A percentile compares a stretch with the other conserved stretches of the same genome.
Evolutionary conservation across 1,139 yeast genomes (phyloP).

Genomic region (Martiniozyma asiatica): DNA sequence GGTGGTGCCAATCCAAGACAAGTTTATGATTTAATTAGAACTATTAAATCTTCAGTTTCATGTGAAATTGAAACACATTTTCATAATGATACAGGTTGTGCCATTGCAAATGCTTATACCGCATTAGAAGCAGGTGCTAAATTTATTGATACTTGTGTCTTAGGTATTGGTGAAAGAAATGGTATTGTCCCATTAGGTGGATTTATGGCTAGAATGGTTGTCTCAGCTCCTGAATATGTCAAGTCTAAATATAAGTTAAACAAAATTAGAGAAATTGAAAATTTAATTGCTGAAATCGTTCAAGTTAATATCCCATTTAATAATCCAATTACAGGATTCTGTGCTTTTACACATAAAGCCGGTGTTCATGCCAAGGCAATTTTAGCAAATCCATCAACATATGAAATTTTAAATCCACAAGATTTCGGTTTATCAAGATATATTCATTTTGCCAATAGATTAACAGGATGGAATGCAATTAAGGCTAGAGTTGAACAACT

Average conservation of each 20-base stretch:
- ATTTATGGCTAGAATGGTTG: slow-evolving; percentile 52
- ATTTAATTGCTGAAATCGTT: slow-evolving; percentile 46
- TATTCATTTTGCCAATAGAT: slow-evolving; percentile 46
- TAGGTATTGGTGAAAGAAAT: slow-evolving; percentile 51
- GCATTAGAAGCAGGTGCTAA: slow-evolving; percentile 54
- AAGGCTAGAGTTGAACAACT: slow-evolving; percentile 55
- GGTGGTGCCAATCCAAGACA: slow-evolving; percentile 55
- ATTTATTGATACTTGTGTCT: slow-evolving; percentile 43
- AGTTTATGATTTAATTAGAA: slow-evolving; percentile 45
- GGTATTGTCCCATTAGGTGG: slow-evolving; percentile 52
- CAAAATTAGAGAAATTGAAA: slow-evolving; percentile 44
- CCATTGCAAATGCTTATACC: slow-evolving; percentile 49
- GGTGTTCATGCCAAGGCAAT: slow-evolving; percentile 54
- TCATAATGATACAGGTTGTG: slow-evolving; percentile 54
- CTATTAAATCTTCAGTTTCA: slow-evolving; percentile 42
- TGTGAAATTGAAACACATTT: slow-evolving; percentile 52
- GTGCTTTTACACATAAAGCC: slow-evolving; percentile 53
- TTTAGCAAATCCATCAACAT: slow-evolving; percentile 48
- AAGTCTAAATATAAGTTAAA: slow-evolving; percentile 42
- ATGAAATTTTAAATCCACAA: slow-evolving; percentile 44
- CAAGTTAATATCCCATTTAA: slow-evolving; percentile 48
- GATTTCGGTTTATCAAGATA: slow-evolving; percentile 48
- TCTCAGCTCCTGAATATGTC: slow-evolving; percentile 47
- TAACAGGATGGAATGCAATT: slow-evolving; percentile 54
- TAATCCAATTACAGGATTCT: slow-evolving; percentile 51